phyloP scores from a whole-genome alignment of 352 stramenopile genomes.

The Globisporangium nodosum region DNA sequence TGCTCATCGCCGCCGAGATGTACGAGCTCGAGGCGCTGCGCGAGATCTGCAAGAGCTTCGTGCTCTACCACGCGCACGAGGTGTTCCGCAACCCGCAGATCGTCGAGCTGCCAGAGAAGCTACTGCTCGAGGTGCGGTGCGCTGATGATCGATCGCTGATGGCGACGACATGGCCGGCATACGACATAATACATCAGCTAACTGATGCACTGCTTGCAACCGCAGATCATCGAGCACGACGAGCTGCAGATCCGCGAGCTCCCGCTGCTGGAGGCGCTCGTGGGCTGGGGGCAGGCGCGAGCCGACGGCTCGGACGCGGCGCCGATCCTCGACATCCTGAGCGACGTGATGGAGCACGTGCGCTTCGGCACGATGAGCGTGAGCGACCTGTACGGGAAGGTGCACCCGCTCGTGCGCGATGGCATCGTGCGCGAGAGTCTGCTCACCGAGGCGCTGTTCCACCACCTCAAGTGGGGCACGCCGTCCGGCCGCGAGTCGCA shows the following conservation, averaged over 20 bases:
- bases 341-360: conserved; percentile 78
- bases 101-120: conserved; percentile 75
- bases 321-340: conserved; percentile 46
- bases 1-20: conserved; percentile 79
- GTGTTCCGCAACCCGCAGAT: conserved; percentile 75
- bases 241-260: conserved; percentile 84
- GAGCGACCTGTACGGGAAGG: conserved; percentile 81
- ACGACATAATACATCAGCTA: neutral
- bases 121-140: conserved; percentile 55
- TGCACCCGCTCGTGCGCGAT: conserved; percentile 62
- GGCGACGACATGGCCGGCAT: neutral
- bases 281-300: conserved; percentile 76
- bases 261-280: conserved; percentile 68
- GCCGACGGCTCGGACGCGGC: conserved; percentile 36
- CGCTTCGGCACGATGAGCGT: conserved; percentile 87
- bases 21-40: conserved; percentile 74
- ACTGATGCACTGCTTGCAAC: too few species aligned
- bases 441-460: conserved; percentile 79
- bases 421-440: conserved; percentile 61
- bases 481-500: conserved; percentile 51
- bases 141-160: neutral
- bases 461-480: conserved; percentile 82
- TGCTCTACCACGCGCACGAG: conserved; percentile 75
- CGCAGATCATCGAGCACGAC: conserved; percentile 64
- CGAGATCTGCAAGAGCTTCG: conserved; percentile 80